Evolutionary conservation across 495 filamentous ascomycete species (phyloP), one percentile per base, ranked within the genome.

Genomic region (Podospora pseudopauciseta): DNA sequence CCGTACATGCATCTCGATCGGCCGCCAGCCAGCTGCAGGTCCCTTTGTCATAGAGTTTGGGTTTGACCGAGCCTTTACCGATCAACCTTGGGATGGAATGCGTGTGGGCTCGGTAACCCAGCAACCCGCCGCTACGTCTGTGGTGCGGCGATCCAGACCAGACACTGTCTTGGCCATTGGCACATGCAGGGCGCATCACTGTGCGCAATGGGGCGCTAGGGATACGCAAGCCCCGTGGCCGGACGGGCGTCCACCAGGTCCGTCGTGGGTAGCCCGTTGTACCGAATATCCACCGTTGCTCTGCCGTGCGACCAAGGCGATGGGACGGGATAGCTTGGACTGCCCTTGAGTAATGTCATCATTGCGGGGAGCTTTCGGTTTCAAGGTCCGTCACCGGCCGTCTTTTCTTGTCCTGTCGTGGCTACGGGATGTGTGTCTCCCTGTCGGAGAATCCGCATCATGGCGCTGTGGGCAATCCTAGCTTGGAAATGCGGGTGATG

Each of bases 301-400:
- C 39, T 49, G 39, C 39, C 39, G 39, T 16, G 39, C 39, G 39
- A 49, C 39, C 39, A 49, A 49, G 39, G 9, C 39, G 39, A 49
- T 49, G 39, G 28, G 20, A 7, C 23, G 4, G 63, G 11, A 64
- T 27, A 64, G 5, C 44, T 63, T 20, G 61, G 23, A 19, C 23
- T 27, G 19, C 58, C 49, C 60, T 60, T 66, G 59, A 34, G 27
- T 39, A 27, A 63, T 72, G 61, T 60, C 67, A 72, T 72, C 64
- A 67, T 66, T 60, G 19, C 62, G 65, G 67, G 60, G 70, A 67
- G 57, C 44, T 60, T 7, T n/a, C 18, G 16, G 55, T 58, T 19
- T 11, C 55, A 58, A 19, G 23, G 19, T 58, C 55, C 55, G 55
- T 58, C 55, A 58, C n/a, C 53, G 49, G 16, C 19, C 55, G 34